Percentiles rank a stretch among this genome's conserved stretches.
Evolutionary conservation across 2,329 filamentous ascomycete genomes (phyloP).

Genomic region (Fusarium sp.): DNA sequence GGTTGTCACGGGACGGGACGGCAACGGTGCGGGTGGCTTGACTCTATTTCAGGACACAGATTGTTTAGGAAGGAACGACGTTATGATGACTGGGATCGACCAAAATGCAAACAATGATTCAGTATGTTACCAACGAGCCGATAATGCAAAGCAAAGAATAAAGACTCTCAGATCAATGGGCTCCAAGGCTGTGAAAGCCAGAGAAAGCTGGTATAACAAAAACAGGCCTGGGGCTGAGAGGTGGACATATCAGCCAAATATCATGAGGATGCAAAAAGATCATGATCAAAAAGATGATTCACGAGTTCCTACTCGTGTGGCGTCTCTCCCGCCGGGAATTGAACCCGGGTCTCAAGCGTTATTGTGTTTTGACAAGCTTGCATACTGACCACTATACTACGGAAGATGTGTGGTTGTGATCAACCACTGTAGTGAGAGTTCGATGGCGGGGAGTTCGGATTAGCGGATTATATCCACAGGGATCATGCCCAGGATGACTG

Average conservation of each 20-base stretch:
- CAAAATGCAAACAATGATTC: not conserved
- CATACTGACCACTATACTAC: constrained; percentile 1
- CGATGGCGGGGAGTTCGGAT: not conserved
- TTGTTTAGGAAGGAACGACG: not conserved
- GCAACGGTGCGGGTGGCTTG: not conserved
- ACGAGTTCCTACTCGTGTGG: not conserved
- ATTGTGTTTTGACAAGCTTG: not conserved
- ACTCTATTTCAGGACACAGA: not conserved
- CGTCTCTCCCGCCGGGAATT: not conserved
- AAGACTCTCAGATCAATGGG: not conserved
- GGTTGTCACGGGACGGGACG: not conserved
- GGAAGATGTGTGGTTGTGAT: not conserved
- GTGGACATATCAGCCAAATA: too few species aligned
- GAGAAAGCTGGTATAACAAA: not conserved
- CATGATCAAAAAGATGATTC: not conserved
- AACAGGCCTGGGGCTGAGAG: too few species aligned
- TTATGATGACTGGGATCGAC: not conserved
- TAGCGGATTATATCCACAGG: not conserved
- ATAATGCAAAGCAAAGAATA: not conserved
- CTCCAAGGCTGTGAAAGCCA: too few species aligned
- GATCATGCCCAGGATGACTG: not conserved
- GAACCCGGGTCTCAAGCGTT: not conserved
- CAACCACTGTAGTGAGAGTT: not conserved
- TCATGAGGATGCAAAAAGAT: not conserved
- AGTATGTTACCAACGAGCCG: too few species aligned